Evolutionary conservation across 768 basidiomycete genomes (phyloP), one percentile per base, ranked within the genome.

Genomic region (Tubosaeta sp.): DNA sequence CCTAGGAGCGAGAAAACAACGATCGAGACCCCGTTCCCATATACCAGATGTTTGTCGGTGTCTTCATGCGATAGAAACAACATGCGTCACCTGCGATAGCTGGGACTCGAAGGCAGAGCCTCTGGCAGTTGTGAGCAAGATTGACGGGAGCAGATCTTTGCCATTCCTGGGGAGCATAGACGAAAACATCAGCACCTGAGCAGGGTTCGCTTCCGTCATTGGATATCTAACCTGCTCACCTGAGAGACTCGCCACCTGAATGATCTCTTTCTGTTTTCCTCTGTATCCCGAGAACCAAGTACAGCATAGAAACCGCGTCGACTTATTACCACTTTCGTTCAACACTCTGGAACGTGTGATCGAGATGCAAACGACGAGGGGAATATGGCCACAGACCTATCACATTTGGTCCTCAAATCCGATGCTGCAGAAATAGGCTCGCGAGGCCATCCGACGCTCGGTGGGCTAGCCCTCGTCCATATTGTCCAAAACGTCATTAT

Each of bases 111-210:
- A 92, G 92, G 68, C 91, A 93, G 4, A 93, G 61, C 59, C 88
- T 91, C 88, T 91, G 46, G 5, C 47, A 41, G 38, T 42, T 48
- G n/a, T n/a, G n/a, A n/a, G n/a, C n/a, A n/a, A n/a, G n/a, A n/a
- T n/a, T n/a, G n/a, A n/a, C n/a, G n/a, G n/a, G 43, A 46, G 22
- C 35, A 29, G 32, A 85, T 89, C 78, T 93, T 93, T 32, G 90
- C 91, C 86, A 92, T 89, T 5, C 91, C 89, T 10, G 91, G 0
- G 91, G 89, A 14, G 90, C 91, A 3, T 91, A 75, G 11, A 90
- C 87, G 45, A 91, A 77, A 13, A 91, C 82, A 66, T 91, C 89
- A 9, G 68, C 70, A 5, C 86, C 88, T 88, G 51, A 6, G 34
- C 27, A n/a, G n/a, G n/a, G n/a, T n/a, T n/a, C n/a, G n/a, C n/a